Base-by-base conservation (phyloP, 2,329 filamentous ascomycete genomes). In the Verticillium tricorpus region DNA sequence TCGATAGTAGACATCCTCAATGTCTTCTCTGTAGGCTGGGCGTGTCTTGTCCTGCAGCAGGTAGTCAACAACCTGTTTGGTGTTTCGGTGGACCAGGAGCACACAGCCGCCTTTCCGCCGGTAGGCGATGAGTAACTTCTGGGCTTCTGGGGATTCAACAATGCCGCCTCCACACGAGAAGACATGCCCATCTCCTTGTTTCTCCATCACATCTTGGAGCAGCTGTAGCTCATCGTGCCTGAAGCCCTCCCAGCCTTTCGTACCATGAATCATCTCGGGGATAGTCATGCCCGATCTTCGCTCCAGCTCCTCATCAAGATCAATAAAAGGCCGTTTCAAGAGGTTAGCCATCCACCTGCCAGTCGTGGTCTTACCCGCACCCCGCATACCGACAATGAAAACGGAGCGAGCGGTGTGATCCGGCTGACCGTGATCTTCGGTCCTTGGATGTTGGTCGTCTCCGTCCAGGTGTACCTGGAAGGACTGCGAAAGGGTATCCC, bases 361-460 rank as follows among this genome's bases (percentile, higher is more conserved):
- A 39, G 91, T 90, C 0, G 95, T 99, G 0, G 95, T 97, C 79
- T 99, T 99, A 31, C 95, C 95, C 50, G 93, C 95, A 61, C 95
- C 95, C 67, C 95, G 88, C 95, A 99, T 99, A 11, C 95, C 95
- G 67, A 99, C 94, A 64, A 99, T 89, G 77, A 97, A 93, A 59
- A 98, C 89, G 0, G 93, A 97, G 57, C 85, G 84, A 64, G 77
- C 79, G 62, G 74, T 74, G 60, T 71, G 67, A 14, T 71, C 68
- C 34, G 74, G 76, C 12, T 74, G 70, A 28, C 76, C 74, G 45
- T 50, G 45, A 56, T 77, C 67, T 31, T 67, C 64, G 72, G 25
- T 14, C 62, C 73, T 77, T 34, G 68, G 74, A 6, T 64, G 60
- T 39, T 76, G 73, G 68, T 96, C 92, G 39, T 89, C 85, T 14